Percentiles rank a stretch among this genome's conserved stretches.
These are phyloP conservation scores for Penicillium pancosmium DNA, from an alignment of 495 filamentous ascomycete genomes.

Conservation along the genomic window DNA sequence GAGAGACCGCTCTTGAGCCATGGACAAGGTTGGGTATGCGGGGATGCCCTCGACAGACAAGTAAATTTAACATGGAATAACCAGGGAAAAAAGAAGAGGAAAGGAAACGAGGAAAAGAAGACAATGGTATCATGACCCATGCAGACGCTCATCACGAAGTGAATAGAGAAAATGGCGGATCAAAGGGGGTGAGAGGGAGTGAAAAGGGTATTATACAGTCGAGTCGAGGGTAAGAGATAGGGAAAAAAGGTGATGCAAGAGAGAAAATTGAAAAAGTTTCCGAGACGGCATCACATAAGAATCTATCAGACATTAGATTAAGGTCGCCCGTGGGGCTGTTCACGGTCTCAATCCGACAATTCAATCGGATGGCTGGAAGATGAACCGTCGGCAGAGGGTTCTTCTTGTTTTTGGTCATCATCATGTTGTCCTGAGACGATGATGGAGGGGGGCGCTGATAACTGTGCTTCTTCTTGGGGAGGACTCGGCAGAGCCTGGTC, in stretches of 20 bases:
- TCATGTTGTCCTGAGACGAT: constrained; percentile 43
- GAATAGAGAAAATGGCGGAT: constrained; percentile 19
- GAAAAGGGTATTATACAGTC: constrained; percentile 33
- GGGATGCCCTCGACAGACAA: constrained; percentile 26
- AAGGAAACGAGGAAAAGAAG: constrained; percentile 14
- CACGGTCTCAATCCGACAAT: constrained; percentile 30
- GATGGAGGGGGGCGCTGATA: constrained; percentile 39
- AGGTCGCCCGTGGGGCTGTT: constrained; percentile 9
- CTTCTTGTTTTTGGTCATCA: constrained; percentile 19
- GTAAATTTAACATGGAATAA: constrained; percentile 19
- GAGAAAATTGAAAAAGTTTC: constrained; percentile 26
- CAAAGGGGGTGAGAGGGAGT: constrained; percentile 22
- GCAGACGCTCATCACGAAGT: constrained; percentile 32
- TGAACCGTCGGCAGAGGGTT: constrained; percentile 28
- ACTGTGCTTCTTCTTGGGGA: constrained; percentile 28
- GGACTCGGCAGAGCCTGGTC: constrained; percentile 31
- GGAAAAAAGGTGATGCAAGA: constrained; percentile 2
- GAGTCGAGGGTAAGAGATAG: constrained; percentile 24
- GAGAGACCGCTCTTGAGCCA: constrained; percentile 16
- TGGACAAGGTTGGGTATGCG: constrained; percentile 12
- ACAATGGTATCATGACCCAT: constrained; percentile 37
- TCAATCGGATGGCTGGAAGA: constrained; percentile 33
- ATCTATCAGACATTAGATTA: constrained; percentile 50
- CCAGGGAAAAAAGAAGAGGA: constrained; percentile 14
- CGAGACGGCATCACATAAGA: constrained; percentile 35